These are phyloP conservation scores for Trichopus zeylanicus DNA, from an alignment of 116 monocot genomes.

Conservation along the genomic window DNA sequence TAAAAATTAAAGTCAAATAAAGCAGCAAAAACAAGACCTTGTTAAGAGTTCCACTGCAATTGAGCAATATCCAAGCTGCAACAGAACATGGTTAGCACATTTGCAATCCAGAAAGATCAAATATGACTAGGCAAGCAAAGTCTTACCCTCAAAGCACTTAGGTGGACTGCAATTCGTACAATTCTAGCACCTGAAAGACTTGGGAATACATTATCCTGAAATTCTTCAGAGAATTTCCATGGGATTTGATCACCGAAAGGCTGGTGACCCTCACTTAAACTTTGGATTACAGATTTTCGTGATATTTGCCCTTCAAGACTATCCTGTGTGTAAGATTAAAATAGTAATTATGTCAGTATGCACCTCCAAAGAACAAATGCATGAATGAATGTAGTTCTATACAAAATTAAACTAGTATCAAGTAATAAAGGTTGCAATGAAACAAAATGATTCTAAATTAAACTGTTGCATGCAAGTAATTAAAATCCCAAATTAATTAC, in stretches of 20 bases:
- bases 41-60: slow-evolving; percentile 73
- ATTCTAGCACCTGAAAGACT: slow-evolving; percentile 90
- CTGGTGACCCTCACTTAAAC: slow-evolving; percentile 64
- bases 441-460: too few relatives aligned
- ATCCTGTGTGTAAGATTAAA: slow-evolving; percentile 33
- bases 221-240: slow-evolving; percentile 96
- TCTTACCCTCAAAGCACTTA: slow-evolving; percentile 77
- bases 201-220: slow-evolving; percentile 81
- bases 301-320: slow-evolving; percentile 98
- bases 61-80: slow-evolving; percentile 88
- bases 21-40: slow-evolving; percentile 49
- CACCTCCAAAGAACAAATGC: too few relatives aligned
- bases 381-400: too few relatives aligned
- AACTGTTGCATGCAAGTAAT: too few relatives aligned
- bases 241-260: slow-evolving; percentile 92
- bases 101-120: too few relatives aligned
- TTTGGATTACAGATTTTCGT: slow-evolving; percentile 62
- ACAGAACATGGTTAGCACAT: neutral
- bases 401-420: too few relatives aligned
- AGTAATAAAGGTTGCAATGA: too few relatives aligned
- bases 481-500: too few relatives aligned
- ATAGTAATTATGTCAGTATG: too few relatives aligned
- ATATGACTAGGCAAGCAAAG: neutral
- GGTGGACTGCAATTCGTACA: slow-evolving; percentile 96
- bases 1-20: neutral